A percentile compares a stretch with the other conserved stretches of the same genome.
phyloP scores from a whole-genome alignment of 2,329 filamentous ascomycete species.

The Arthrobotrys sinensis region DNA sequence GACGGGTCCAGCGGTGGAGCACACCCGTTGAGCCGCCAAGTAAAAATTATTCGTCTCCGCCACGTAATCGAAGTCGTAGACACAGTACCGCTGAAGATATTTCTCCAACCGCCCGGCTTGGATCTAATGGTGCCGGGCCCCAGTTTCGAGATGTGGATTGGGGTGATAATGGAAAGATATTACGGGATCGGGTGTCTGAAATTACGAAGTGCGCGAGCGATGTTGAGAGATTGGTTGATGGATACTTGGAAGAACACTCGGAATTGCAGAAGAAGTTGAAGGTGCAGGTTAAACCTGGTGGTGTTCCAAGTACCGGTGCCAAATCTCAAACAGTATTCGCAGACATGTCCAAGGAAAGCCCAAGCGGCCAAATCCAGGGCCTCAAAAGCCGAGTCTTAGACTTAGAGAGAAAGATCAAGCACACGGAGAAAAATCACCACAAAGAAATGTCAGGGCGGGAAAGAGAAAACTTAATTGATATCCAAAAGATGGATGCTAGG shows the following conservation, averaged over 20 bases:
- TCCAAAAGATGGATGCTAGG: not conserved
- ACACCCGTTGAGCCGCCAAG: conserved; percentile 2
- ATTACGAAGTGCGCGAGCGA: conserved; percentile 12
- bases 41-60: conserved; percentile 10
- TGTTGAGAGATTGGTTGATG: conserved; percentile 11
- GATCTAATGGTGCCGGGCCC: too few species aligned
- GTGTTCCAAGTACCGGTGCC: not conserved
- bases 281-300: not conserved
- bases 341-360: not conserved
- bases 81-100: conserved; percentile 20
- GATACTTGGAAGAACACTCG: conserved; percentile 22
- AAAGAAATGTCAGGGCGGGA: not conserved
- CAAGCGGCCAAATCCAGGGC: not conserved
- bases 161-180: conserved; percentile 22
- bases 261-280: conserved; percentile 23
- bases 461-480: not conserved
- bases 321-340: not conserved
- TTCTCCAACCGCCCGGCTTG: not conserved
- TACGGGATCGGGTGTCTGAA: conserved; percentile 18
- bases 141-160: conserved; percentile 32
- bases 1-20: conserved; percentile 9
- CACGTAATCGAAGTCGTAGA: not conserved
- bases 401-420: not conserved
- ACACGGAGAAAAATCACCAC: not conserved
- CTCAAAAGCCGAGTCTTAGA: conserved; percentile 1